Conservation (phyloP, 2,329 filamentous ascomycete genomes). For the Xylariaceae sp. region DNA sequence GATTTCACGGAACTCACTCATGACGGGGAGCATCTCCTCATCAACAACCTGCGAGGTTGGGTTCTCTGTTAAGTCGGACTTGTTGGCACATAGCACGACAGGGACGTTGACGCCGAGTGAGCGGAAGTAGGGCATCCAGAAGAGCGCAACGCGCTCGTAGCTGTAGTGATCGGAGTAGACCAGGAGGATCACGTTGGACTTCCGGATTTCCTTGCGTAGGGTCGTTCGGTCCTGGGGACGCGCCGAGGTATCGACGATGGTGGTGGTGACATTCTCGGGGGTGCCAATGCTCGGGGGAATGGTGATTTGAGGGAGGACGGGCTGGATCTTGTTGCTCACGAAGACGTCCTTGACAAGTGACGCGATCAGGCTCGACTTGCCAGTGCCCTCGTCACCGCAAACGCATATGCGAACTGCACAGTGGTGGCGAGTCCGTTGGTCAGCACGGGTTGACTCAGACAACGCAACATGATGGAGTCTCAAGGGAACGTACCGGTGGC, state of each 20-base stretch:
- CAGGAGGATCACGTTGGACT: constrained; percentile 92
- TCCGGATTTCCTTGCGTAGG: constrained; percentile 88
- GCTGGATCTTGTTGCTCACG: constrained; percentile 90
- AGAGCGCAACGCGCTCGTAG: constrained; percentile 93
- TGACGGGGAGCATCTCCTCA: constrained; percentile 96
- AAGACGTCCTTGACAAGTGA: constrained; percentile 97
- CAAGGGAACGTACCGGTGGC: constrained; percentile 25
- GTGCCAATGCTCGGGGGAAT: constrained; percentile 90
- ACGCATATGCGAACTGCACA: constrained; percentile 78
- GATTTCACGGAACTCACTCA: constrained; percentile 98
- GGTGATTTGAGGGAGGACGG: constrained; percentile 89
- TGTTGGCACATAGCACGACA: constrained; percentile 94
- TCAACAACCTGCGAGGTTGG: constrained; percentile 81
- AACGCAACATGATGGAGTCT: not conserved
- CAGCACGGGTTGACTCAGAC: constrained; percentile 6
- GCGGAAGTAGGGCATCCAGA: constrained; percentile 98
- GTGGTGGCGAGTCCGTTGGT: not conserved
- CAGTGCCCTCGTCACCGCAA: constrained; percentile 93
- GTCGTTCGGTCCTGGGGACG: constrained; percentile 88
- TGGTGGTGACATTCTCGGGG: constrained; percentile 94
- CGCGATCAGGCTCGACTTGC: constrained; percentile 88
- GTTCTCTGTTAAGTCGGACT: constrained; percentile 78
- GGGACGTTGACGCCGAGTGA: constrained; percentile 98
- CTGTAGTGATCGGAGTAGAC: constrained; percentile 99
- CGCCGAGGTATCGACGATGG: constrained; percentile 94